Evolutionary conservation across 805 yeast species (phyloP), one percentile per base, ranked within the genome.

Genomic region (Ogataea ramenticola): DNA sequence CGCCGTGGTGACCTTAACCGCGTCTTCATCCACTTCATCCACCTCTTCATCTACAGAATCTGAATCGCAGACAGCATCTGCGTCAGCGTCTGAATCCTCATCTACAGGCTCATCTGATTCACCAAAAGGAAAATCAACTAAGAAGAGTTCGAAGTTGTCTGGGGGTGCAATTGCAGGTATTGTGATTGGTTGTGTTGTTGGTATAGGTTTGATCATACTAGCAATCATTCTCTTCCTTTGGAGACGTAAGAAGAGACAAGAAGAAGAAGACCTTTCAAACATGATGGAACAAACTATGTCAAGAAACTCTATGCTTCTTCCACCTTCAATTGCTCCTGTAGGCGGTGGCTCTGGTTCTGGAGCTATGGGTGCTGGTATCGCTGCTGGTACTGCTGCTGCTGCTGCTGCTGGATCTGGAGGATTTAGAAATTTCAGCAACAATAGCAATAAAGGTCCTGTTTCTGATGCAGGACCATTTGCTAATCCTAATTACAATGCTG

Each of bases 121-220:
- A 17, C 38, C 38, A 12, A 4, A 9, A 19, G 31, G 15, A 31
- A 21, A 17, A 14, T 19, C 36, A 29, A 19, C 19, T 21, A 37
- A n/a, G 41, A 35, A 14, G 33, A 42, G 17, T 9, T 17, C 31
- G 19, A 50, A 47, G 12, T 40, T 64, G 29, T 50, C 59, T 19
- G 55, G 53, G 20, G 68, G 68, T 36, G 62, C 64, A 14, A 60
- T 62, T 36, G 68, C 67, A 10, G 68, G 68, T 35, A 58, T 62
- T 16, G 67, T 57, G 10, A 49, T 64, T 43, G 68, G 68, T 12
- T 52, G 49, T 4, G 50, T 64, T 2, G 41, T 51, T 24, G 68
- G 67, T 21, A 41, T 47, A 3, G 24, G 50, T 3, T 20, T 51
- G 16, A 17, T 64, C 3, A 38, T 47, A 3, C 44, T 44, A 1